Conservation (phyloP, 805 yeast genomes). For the Saturnispora dispora region DNA sequence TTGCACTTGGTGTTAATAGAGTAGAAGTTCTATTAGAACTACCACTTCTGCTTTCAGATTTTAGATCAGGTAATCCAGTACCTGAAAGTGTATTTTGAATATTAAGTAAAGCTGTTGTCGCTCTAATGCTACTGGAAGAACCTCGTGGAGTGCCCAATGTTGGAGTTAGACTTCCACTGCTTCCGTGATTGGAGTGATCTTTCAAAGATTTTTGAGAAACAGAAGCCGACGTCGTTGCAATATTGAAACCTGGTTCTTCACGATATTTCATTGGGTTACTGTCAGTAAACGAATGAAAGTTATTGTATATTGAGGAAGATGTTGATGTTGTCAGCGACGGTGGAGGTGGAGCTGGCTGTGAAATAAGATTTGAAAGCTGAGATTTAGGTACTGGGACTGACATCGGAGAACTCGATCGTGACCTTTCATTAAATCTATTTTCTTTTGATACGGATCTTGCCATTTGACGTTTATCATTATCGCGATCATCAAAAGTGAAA, state of each 20-base stretch:
- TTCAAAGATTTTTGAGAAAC: not conserved
- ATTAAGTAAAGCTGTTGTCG: slow-evolving; percentile 1
- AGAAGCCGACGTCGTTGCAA: not conserved
- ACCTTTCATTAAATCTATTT: slow-evolving; percentile 9
- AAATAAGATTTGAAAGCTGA: not conserved
- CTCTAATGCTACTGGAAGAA: slow-evolving; percentile 7
- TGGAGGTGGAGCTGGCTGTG: slow-evolving; percentile 6
- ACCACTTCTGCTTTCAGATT: slow-evolving; percentile 1
- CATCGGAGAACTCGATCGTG: slow-evolving; percentile 13
- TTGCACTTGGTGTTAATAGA: not conserved
- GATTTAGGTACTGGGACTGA: slow-evolving; percentile 3
- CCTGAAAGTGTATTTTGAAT: not conserved
- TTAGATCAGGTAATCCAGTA: not conserved
- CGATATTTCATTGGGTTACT: not conserved
- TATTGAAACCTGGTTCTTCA: not conserved
- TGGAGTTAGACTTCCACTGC: slow-evolving; percentile 2
- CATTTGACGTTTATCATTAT: not conserved
- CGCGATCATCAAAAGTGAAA: not conserved
- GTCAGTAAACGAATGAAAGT: slow-evolving; percentile 1
- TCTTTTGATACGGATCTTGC: not conserved
- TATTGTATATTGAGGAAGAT: not conserved
- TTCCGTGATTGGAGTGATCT: not conserved
- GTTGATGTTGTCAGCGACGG: slow-evolving; percentile 7
- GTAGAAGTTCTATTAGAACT: not conserved
- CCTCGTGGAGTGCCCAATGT: not conserved